Percentiles rank a stretch among this genome's conserved stretches.
These are phyloP conservation scores for Cordyceps tenuipes DNA, from an alignment of 2,329 filamentous ascomycete genomes.

Conservation along the genomic window DNA sequence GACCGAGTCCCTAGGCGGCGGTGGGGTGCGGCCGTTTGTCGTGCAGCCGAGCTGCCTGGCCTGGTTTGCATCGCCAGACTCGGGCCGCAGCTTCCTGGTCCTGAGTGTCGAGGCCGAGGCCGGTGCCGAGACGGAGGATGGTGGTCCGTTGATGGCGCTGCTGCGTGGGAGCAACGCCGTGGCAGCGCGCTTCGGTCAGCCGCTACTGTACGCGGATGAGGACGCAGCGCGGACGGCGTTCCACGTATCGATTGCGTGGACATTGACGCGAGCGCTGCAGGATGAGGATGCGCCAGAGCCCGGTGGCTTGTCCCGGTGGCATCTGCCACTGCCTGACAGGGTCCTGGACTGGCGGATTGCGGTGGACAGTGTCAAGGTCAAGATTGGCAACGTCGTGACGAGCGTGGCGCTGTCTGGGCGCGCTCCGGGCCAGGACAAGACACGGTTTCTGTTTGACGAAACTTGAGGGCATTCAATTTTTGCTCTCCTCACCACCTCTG, in stretches of 20 bases:
- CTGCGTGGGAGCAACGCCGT: constrained; percentile 59
- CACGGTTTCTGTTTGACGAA: constrained; percentile 14
- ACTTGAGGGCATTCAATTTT: not conserved
- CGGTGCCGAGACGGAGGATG: constrained; percentile 16
- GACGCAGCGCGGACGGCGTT: constrained; percentile 44
- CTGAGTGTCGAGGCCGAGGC: constrained; percentile 32
- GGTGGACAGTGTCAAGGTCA: constrained; percentile 59
- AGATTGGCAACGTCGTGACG: constrained; percentile 64
- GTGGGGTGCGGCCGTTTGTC: constrained; percentile 25
- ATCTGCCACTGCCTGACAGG: constrained; percentile 18
- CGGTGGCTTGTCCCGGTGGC: constrained; percentile 8
- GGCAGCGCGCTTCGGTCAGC: constrained; percentile 54
- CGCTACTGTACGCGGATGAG: constrained; percentile 53
- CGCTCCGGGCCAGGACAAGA: not conserved
- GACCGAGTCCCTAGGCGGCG: constrained; percentile 28
- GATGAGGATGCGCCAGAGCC: not conserved
- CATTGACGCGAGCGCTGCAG: constrained; percentile 42
- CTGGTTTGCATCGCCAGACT: constrained; percentile 46
- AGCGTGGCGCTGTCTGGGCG: constrained; percentile 31
- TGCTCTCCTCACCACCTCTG: not conserved
- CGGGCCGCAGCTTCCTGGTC: constrained; percentile 77
- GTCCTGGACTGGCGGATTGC: constrained; percentile 38
- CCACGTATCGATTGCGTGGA: constrained; percentile 89
- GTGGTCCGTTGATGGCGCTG: constrained; percentile 48
- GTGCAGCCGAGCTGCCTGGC: constrained; percentile 32